A percentile compares a stretch with the other conserved stretches of the same genome.
Evolutionary conservation across 805 yeast species (phyloP).

Genomic region (Candida nonsorbophila): DNA sequence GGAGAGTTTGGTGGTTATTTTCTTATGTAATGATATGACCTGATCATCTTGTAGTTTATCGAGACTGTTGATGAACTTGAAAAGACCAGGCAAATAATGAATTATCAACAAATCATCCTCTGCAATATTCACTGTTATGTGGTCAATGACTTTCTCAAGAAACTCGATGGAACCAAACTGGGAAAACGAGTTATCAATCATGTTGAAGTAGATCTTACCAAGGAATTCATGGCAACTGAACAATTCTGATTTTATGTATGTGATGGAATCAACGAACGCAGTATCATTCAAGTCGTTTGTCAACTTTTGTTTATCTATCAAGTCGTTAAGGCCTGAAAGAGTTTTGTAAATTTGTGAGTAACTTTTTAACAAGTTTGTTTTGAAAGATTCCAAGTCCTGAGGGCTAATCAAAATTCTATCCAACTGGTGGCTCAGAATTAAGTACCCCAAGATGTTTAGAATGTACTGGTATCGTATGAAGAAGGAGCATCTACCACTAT

Average conservation of each 20-base stretch:
- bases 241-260: constrained; percentile 58
- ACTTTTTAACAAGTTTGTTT: constrained; percentile 42
- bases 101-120: constrained; percentile 61
- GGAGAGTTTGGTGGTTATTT: constrained; percentile 25
- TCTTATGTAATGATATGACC: constrained; percentile 29
- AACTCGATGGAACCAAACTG: constrained; percentile 23
- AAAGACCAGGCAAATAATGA: constrained; percentile 60
- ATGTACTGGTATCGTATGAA: constrained; percentile 68
- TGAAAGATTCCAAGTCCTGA: no score
- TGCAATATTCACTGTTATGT: constrained; percentile 39
- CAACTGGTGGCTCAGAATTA: constrained; percentile 16
- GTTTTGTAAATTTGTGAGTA: constrained; percentile 56
- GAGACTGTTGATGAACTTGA: constrained; percentile 40
- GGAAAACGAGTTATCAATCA: constrained; percentile 33
- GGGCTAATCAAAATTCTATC: no score
- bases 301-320: constrained; percentile 42
- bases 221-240: constrained; percentile 65
- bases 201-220: constrained; percentile 58
- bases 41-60: constrained; percentile 16
- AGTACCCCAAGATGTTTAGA: constrained; percentile 52
- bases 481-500: constrained; percentile 63
- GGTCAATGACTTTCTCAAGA: constrained; percentile 38
- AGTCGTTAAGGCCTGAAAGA: constrained; percentile 49
- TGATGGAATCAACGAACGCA: constrained; percentile 34
- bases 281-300: constrained; percentile 45